Conservation (phyloP, 1,139 yeast genomes). For the Zygoascus sp. region DNA sequence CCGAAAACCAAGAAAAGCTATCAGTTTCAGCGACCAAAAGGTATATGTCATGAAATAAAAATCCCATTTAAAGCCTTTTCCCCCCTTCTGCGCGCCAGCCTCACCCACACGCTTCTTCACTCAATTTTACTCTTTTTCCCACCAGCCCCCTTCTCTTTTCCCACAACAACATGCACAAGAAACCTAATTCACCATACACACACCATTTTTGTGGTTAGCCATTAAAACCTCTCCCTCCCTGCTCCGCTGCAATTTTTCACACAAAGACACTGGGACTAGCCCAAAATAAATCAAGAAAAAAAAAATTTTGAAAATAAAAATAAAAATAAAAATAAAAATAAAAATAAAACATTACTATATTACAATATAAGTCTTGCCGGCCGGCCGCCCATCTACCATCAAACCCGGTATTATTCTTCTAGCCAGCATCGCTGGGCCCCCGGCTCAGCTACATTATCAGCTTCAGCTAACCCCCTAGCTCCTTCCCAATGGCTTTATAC, state of each 20-base stretch:
- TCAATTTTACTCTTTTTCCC: not conserved
- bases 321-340: not conserved
- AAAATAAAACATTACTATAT: not conserved
- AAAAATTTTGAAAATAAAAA: not conserved
- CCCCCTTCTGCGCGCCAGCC: slow-evolving; percentile 3
- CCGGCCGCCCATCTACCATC: no score
- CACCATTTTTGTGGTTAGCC: no score
- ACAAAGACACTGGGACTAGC: no score
- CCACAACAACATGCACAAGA: no score
- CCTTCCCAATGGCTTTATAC: slow-evolving; percentile 24
- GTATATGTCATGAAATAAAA: slow-evolving; percentile 2
- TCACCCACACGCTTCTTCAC: not conserved
- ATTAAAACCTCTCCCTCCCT: no score
- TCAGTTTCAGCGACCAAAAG: slow-evolving; percentile 1
- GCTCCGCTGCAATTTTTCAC: no score
- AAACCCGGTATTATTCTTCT: no score
- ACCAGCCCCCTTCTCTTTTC: not conserved
- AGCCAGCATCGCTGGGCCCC: no score
- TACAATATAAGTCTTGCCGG: no score
- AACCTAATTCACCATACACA: no score
- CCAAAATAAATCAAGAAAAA: not conserved
- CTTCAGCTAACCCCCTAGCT: not conserved
- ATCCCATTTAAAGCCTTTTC: not conserved
- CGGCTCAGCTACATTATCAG: no score
- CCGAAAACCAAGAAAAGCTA: not conserved